A percentile compares a stretch with the other conserved stretches of the same genome.
Conservation (phyloP, 768 basidiomycete species). For the Naematelia encephala region DNA sequence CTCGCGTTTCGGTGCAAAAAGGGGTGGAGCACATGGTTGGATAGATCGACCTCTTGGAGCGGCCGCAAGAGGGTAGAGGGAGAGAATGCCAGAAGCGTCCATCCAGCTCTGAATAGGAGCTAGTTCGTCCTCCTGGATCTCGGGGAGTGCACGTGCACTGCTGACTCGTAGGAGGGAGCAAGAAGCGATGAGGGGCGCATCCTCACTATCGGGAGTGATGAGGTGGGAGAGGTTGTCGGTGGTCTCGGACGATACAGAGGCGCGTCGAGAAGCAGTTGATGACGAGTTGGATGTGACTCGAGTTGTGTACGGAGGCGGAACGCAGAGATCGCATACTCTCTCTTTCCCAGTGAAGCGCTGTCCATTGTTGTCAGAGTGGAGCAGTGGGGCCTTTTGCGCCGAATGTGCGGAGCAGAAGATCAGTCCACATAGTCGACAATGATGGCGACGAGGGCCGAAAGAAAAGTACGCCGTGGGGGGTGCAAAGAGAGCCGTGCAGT, state of each 20-base stretch:
- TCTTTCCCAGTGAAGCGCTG: conserved; percentile 13
- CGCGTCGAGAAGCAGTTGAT: conserved; percentile 2
- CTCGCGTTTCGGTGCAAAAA: conserved; percentile 33
- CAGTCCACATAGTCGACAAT: conserved; percentile 42
- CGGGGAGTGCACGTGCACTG: conserved; percentile 9
- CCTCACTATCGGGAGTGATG: conserved; percentile 21
- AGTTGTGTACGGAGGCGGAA: conserved; percentile 1
- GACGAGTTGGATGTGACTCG: conserved; percentile 7
- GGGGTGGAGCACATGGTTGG: conserved; percentile 31
- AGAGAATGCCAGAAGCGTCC: conserved; percentile 39
- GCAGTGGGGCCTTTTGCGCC: conserved; percentile 17
- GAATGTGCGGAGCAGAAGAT: conserved; percentile 35
- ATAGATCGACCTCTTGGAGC: conserved; percentile 19
- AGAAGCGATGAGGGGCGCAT: conserved; percentile 8
- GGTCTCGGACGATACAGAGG: conserved; percentile 10
- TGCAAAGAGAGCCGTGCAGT: conserved; percentile 39
- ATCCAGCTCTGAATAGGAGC: conserved; percentile 44
- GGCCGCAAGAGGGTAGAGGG: conserved; percentile 43
- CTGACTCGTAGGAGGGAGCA: background rate
- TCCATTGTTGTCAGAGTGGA: conserved; percentile 13
- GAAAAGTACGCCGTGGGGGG: conserved; percentile 26
- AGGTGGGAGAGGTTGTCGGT: conserved; percentile 26
- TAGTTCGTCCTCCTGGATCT: conserved; percentile 9
- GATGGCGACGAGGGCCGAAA: conserved; percentile 35
- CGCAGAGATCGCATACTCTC: conserved; percentile 40